phyloP scores from a whole-genome alignment of 495 filamentous ascomycete species.

The Neurospora sp. region DNA sequence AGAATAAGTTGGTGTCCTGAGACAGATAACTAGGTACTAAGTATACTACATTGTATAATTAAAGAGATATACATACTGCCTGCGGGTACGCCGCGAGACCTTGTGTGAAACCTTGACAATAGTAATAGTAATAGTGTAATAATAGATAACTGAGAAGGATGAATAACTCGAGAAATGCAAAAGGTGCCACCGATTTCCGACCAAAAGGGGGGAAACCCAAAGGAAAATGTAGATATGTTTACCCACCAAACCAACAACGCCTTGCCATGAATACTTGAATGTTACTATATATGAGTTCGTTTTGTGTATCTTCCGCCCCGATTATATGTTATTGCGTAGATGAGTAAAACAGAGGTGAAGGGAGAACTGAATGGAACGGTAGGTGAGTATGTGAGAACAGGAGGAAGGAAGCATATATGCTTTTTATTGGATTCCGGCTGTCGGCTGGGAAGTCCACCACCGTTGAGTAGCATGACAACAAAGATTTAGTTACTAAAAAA shows the following conservation, averaged over 20 bases:
- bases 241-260: neutral
- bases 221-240: neutral
- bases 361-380: neutral
- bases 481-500: neutral
- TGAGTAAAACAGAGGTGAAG: neutral
- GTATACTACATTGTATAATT: neutral
- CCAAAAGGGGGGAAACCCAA: too few species aligned
- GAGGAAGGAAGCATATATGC: neutral
- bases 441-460: neutral
- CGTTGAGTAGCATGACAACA: neutral
- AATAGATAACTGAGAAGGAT: neutral
- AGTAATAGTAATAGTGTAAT: neutral
- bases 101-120: neutral
- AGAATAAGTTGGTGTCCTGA: neutral
- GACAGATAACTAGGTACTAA: neutral
- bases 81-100: neutral
- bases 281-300: neutral
- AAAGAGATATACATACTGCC: neutral
- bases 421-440: neutral
- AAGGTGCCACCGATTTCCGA: neutral
- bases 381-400: neutral
- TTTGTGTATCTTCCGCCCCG: neutral
- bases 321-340: neutral
- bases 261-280: neutral
- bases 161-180: neutral